phyloP scores from a whole-genome alignment of 2,329 filamentous ascomycete genomes.

The Paracoccidioides brasiliensis region DNA sequence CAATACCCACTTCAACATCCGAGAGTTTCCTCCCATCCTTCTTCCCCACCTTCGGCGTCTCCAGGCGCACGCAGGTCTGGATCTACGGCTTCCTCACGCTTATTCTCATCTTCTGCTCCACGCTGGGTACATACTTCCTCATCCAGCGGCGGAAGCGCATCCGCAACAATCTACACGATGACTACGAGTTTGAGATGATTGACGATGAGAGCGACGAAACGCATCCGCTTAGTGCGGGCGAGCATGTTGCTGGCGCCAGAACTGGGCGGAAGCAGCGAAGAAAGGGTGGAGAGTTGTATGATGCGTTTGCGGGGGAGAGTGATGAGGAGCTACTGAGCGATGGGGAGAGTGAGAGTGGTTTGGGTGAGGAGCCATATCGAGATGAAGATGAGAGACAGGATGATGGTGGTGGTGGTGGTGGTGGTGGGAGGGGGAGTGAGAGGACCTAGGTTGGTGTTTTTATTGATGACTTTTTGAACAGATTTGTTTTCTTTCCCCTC shows the following conservation, averaged over 20 bases:
- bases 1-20: slow-evolving; percentile 18
- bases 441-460: not conserved
- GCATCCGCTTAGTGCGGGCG: slow-evolving; percentile 32
- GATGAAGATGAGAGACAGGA: slow-evolving; percentile 1
- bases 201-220: slow-evolving; percentile 60
- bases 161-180: slow-evolving; percentile 60
- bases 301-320: slow-evolving; percentile 90
- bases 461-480: not conserved
- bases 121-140: slow-evolving; percentile 69
- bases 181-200: slow-evolving; percentile 90
- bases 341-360: slow-evolving; percentile 26
- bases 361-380: slow-evolving; percentile 21
- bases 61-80: slow-evolving; percentile 79
- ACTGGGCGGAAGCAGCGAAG: slow-evolving; percentile 41
- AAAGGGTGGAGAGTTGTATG: slow-evolving; percentile 77
- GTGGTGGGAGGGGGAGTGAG: not conserved
- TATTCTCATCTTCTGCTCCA: slow-evolving; percentile 70
- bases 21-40: slow-evolving; percentile 59
- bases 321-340: slow-evolving; percentile 53
- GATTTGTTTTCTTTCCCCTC: too few species aligned
- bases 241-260: slow-evolving; percentile 16
- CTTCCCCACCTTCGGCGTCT: slow-evolving; percentile 82
- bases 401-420: not conserved
- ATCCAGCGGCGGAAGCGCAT: slow-evolving; percentile 65
- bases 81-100: slow-evolving; percentile 79